Base-by-base conservation (phyloP, 345 rosid genomes). In the Crucihimalaya himalaica region DNA sequence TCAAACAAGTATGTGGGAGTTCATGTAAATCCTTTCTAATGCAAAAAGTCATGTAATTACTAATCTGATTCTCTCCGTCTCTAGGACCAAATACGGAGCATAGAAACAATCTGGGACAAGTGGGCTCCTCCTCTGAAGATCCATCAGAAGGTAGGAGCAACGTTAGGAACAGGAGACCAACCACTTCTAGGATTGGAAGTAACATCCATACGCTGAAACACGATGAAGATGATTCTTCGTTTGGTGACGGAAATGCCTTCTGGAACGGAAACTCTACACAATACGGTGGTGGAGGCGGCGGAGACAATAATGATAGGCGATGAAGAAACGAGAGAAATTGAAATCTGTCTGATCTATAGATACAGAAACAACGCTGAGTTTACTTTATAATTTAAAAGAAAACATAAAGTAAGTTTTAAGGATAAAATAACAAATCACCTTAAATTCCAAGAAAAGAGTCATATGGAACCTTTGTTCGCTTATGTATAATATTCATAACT, bases 231-330 rank as follows among this genome's bases (percentile, higher is more conserved):
- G 97, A 89, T 54, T 37, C 59, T 21, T 81, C 70, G n/a, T 87
- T 86, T 71, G 76, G 53, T 18, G 96, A 74, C 37, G 85, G 88
- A 70, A 93, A 93, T 62, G 28, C 92, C 25, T 93, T 84, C 72
- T 89, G 98, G 98, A 93, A 93, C 45, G 98, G 97, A 72, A 93
- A 93, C 66, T 90, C 97, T 3, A 90, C 98, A 12, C 85, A 93
- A 72, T 93, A 85, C 42, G 97, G 97, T 2, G 81, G 81, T 51
- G 75, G 78, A 45, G 77, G 35, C 14, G 82, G 84, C 50, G 84
- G 77, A 72, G 79, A 76, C 59, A 8, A 43, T 63, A 63, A 65
- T 57, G 76, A 77, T 51, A 71, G 58, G 64, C 47, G n/a, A 77
- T 77, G 63, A 77, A 6, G 63, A 77, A 6, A 54, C 55, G 8